These are phyloP conservation scores for Dothistroma septosporum DNA, from an alignment of 2,329 filamentous ascomycete genomes.

Conservation along the genomic window DNA sequence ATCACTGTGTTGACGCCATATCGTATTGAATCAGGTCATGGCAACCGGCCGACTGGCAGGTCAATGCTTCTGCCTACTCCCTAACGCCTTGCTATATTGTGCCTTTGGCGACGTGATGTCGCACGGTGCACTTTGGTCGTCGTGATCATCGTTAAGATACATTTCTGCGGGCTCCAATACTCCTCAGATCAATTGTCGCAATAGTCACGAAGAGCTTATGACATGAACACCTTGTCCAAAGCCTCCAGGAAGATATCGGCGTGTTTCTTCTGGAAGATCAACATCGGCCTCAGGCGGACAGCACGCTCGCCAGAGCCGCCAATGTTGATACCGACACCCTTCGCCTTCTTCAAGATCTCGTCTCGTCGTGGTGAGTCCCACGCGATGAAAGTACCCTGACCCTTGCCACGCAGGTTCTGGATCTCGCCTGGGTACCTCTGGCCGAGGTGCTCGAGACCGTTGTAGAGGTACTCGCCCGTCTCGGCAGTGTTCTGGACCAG, in stretches of 20 bases:
- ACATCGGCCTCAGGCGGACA: constrained; percentile 80
- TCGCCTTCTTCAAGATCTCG: constrained; percentile 72
- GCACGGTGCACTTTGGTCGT: constrained; percentile 1
- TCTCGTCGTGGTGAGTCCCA: constrained; percentile 81
- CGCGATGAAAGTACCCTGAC: constrained; percentile 86
- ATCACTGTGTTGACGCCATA: background rate
- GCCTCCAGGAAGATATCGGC: constrained; percentile 72
- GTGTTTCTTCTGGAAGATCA: constrained; percentile 88
- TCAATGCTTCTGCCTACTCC: constrained; percentile 1
- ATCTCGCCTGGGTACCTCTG: constrained; percentile 71
- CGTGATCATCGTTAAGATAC: constrained; percentile 6
- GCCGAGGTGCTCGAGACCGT: constrained; percentile 63
- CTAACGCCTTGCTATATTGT: constrained; percentile 3
- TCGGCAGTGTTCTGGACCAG: constrained; percentile 75
- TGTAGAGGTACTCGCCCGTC: constrained; percentile 75
- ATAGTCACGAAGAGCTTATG: constrained; percentile 16
- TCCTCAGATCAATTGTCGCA: background rate
- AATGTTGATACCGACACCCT: constrained; percentile 79
- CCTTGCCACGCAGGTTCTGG: constrained; percentile 79
- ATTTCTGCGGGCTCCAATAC: background rate
- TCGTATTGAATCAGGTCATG: background rate
- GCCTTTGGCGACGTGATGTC: background rate
- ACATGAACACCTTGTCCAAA: constrained; percentile 34
- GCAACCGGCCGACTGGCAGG: background rate
- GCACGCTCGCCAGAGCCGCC: constrained; percentile 73